phyloP scores from a whole-genome alignment of 805 yeast species.

The Suhomyces faveliae region DNA sequence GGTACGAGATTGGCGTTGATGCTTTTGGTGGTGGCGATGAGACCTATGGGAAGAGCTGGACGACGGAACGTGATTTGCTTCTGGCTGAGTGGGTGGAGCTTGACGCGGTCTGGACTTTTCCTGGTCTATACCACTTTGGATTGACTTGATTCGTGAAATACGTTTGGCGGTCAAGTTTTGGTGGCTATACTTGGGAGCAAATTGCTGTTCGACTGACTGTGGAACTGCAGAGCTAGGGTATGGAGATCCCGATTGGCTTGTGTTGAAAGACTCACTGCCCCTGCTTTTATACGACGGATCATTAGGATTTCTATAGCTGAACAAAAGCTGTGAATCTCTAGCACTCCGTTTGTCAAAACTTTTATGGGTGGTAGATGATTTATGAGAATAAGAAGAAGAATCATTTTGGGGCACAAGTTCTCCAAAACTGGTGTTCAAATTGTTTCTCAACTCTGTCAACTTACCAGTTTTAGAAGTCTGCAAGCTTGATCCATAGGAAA shows the following conservation, averaged over 20 bases:
- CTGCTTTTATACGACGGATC: constrained; percentile 7
- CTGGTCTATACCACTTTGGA: constrained; percentile 5
- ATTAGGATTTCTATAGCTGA: constrained; percentile 32
- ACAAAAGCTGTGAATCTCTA: constrained; percentile 34
- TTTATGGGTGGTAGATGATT: constrained; percentile 4
- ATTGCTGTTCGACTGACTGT: constrained; percentile 10
- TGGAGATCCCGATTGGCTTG: constrained; percentile 18
- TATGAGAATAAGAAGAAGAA: background rate
- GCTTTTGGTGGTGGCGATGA: constrained; percentile 2
- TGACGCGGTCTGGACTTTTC: constrained; percentile 9
- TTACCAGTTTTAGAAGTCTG: constrained; percentile 25
- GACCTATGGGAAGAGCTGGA: constrained; percentile 8
- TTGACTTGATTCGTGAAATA: constrained; percentile 10
- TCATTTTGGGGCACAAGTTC: constrained; percentile 7
- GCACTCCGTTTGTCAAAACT: constrained; percentile 15
- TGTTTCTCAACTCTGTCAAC: constrained; percentile 23
- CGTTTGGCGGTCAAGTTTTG: constrained; percentile 8
- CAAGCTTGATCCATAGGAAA: constrained; percentile 23
- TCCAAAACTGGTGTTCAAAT: constrained; percentile 13
- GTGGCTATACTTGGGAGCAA: constrained; percentile 7
- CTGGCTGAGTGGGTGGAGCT: constrained; percentile 13
- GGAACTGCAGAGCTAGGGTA: constrained; percentile 18
- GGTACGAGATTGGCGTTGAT: constrained; percentile 1
- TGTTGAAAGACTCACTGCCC: background rate
- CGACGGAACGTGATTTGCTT: constrained; percentile 13